Evolutionary conservation across 257 asterid genomes (phyloP), one percentile per base, ranked within the genome.

Genomic region (Solanum sitiens): DNA sequence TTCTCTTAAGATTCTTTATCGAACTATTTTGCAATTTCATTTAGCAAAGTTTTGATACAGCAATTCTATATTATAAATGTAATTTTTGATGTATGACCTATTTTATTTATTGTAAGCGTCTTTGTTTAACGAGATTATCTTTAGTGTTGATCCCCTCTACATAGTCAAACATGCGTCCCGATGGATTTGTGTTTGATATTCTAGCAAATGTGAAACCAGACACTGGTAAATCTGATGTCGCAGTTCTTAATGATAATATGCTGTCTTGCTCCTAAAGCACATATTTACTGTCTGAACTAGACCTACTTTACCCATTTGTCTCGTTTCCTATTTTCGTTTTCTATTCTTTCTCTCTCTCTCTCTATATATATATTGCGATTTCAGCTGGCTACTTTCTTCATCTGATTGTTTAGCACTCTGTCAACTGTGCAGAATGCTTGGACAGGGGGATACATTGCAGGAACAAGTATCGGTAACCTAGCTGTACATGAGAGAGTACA

Each of bases 401-500:
- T 71, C 42, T 80, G 85, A 47, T 80, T 50, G 85, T 27, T 89
- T 86, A 87, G 70, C 70, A 16, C 68, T 47, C 11, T 5, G 44
- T 8, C 44, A 30, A 80, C 67, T 80, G 15, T 80, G 85, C 94
- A 96, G 99, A 96, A 94, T 90, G 99, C 99, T 86, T 96, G 98
- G 99, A 93, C 98, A 1, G 98, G 99, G 86, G 99, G 99, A 59
- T 94, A 93, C 86, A 94, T 95, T 89, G 99, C 99, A 30, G 98
- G 99, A 87, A 94, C 98, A 74, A 93, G 92, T 50, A 93, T 96
- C 7, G 98, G 98, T 72, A 87, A 91, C 79, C 79, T 90, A 5
- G 89, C 88, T 50, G 67, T 27, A 80, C 14, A 47, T 80, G 65
- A 27, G 68, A 80, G 68, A 80, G 20, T 80, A 30, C 6, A 80